Evolutionary conservation across 2,329 filamentous ascomycete genomes (phyloP).

Genomic region (Boeremia lycopersici): DNA sequence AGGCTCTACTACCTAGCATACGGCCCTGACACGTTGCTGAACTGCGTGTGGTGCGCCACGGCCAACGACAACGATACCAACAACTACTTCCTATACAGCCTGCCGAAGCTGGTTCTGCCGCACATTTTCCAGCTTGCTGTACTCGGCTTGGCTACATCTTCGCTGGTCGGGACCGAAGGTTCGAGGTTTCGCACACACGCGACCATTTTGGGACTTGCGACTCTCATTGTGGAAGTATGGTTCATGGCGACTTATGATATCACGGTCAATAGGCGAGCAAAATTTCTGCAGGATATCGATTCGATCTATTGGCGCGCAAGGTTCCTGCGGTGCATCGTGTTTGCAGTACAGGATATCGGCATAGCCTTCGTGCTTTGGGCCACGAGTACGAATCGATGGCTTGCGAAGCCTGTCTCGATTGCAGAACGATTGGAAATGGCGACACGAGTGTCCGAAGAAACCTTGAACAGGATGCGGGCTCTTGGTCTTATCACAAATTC

Average conservation of each 20-base stretch:
- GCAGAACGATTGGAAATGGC: slow-evolving; percentile 70
- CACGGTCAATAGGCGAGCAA: slow-evolving; percentile 66
- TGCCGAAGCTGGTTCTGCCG: slow-evolving; percentile 74
- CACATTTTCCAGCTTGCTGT: slow-evolving; percentile 79
- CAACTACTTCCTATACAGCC: slow-evolving; percentile 79
- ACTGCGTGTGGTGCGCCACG: slow-evolving; percentile 79
- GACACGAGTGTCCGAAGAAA: slow-evolving; percentile 62
- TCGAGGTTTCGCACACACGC: slow-evolving; percentile 72
- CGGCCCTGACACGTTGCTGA: slow-evolving; percentile 73
- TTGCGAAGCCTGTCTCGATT: slow-evolving; percentile 65
- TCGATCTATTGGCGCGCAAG: slow-evolving; percentile 74
- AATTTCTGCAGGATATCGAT: slow-evolving; percentile 66
- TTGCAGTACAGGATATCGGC: slow-evolving; percentile 68
- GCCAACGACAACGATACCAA: slow-evolving; percentile 65
- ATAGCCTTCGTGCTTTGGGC: slow-evolving; percentile 74
- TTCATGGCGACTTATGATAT: slow-evolving; percentile 69
- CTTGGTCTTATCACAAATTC: slow-evolving; percentile 81
- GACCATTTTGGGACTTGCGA: slow-evolving; percentile 64
- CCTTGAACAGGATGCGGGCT: slow-evolving; percentile 72
- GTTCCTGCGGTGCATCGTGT: slow-evolving; percentile 64
- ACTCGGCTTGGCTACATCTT: slow-evolving; percentile 75
- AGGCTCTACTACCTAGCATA: slow-evolving; percentile 82
- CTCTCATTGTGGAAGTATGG: slow-evolving; percentile 71
- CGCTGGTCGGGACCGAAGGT: slow-evolving; percentile 67
- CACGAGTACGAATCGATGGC: slow-evolving; percentile 78